These are phyloP conservation scores for Medicago lupulina DNA, from an alignment of 306 rosid genomes.

Conservation along the genomic window DNA sequence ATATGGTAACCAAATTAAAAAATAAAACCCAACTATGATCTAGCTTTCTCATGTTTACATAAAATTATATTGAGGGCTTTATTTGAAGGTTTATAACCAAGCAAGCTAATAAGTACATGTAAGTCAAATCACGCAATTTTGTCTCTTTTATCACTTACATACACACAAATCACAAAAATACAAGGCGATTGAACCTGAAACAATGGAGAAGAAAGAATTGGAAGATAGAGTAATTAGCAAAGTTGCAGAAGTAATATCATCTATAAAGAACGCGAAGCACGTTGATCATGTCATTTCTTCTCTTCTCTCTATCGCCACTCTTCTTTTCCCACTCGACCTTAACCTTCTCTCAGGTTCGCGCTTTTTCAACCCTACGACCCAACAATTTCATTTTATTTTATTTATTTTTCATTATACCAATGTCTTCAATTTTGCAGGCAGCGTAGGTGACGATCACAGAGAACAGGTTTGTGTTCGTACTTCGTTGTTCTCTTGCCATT, in stretches of 20 bases:
- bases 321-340: slow-evolving; percentile 72
- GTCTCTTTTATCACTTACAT: too few species aligned
- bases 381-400: slow-evolving; percentile 16
- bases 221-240: slow-evolving; percentile 56
- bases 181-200: too few species aligned
- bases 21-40: too few species aligned
- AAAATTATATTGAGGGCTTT: too few species aligned
- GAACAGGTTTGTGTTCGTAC: slow-evolving; percentile 60
- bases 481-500: slow-evolving; percentile 33
- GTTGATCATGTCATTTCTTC: slow-evolving; percentile 79
- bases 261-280: slow-evolving; percentile 61
- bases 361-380: not conserved
- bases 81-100: too few species aligned
- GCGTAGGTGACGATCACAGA: slow-evolving; percentile 61
- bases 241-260: slow-evolving; percentile 70
- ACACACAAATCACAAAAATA: too few species aligned
- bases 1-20: too few species aligned
- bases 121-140: too few species aligned
- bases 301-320: slow-evolving; percentile 71
- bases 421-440: slow-evolving; percentile 54
- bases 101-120: too few species aligned
- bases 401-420: too few species aligned
- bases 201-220: slow-evolving; percentile 50
- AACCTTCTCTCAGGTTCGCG: slow-evolving; percentile 71
- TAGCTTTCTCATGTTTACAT: too few species aligned